These are phyloP conservation scores for Perkinsus chesapeaki DNA, from an alignment of 169 alveolate genomes.

Conservation along the genomic window DNA sequence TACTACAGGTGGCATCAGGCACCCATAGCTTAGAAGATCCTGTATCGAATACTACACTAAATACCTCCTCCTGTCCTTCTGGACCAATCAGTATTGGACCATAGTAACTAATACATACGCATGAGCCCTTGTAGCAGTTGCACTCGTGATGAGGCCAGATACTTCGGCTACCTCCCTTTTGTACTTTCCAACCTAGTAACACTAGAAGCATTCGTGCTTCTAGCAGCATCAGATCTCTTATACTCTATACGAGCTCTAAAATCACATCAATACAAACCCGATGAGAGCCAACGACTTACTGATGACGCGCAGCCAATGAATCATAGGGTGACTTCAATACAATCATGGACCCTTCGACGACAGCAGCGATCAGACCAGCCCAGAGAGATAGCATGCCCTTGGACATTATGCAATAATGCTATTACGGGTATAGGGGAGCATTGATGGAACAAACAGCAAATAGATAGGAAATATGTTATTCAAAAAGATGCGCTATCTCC, in stretches of 20 bases:
- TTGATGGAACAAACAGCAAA: neutral
- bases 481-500: neutral
- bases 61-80: slow-evolving; percentile 6
- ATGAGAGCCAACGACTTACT: neutral
- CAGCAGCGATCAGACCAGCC: neutral
- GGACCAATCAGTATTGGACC: neutral
- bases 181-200: neutral
- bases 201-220: neutral
- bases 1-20: slow-evolving; percentile 40
- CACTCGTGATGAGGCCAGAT: too few relatives aligned
- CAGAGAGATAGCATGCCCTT: neutral
- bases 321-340: neutral
- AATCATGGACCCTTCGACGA: neutral
- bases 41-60: slow-evolving; percentile 59
- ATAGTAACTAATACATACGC: neutral
- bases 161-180: neutral
- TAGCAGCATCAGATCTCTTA: neutral
- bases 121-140: too few relatives aligned
- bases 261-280: neutral
- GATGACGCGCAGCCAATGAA: neutral
- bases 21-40: slow-evolving; percentile 67
- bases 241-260: neutral
- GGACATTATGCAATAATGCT: neutral
- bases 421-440: neutral
- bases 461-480: neutral